Conservation (phyloP, 371 early-diverging fungal species). For the Rhizopus sp. region DNA sequence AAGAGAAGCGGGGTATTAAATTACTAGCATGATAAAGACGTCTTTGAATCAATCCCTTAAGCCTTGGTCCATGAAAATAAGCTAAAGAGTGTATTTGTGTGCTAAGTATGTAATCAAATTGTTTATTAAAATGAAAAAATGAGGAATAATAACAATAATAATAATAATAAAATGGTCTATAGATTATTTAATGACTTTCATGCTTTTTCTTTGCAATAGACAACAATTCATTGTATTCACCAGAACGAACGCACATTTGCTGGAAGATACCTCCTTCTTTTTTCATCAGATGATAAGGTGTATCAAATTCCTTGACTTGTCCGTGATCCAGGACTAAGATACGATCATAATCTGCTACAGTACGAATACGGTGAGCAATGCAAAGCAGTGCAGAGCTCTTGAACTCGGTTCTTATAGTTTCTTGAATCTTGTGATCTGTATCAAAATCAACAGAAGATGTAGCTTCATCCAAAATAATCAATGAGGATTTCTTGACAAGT, state of each 20-base stretch:
- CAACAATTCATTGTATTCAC: constrained; percentile 54
- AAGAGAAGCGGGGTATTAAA: too few species aligned
- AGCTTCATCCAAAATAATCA: constrained; percentile 89
- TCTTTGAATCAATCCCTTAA: too few species aligned
- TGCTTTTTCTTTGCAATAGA: constrained; percentile 35
- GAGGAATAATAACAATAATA: too few species aligned
- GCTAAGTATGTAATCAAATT: too few species aligned
- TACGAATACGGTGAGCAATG: constrained; percentile 83
- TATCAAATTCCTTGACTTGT: constrained; percentile 74
- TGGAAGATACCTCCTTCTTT: constrained; percentile 57
- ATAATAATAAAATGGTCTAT: too few species aligned
- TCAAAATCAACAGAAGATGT: constrained; percentile 80
- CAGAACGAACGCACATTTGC: constrained; percentile 70
- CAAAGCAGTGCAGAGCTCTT: constrained; percentile 66
- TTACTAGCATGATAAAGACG: too few species aligned
- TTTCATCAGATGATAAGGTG: constrained; percentile 60
- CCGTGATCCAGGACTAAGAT: constrained; percentile 87
- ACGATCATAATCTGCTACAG: constrained; percentile 90
- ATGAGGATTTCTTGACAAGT: constrained; percentile 68
- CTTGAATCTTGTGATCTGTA: constrained; percentile 77
- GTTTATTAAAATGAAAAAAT: too few species aligned
- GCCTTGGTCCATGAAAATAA: too few species aligned
- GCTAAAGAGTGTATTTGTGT: too few species aligned
- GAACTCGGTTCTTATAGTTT: constrained; percentile 78
- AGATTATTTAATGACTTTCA: neutral